Conservation (phyloP, 176 grass and related monocot genomes). For the Thinopyrum elongatum region DNA sequence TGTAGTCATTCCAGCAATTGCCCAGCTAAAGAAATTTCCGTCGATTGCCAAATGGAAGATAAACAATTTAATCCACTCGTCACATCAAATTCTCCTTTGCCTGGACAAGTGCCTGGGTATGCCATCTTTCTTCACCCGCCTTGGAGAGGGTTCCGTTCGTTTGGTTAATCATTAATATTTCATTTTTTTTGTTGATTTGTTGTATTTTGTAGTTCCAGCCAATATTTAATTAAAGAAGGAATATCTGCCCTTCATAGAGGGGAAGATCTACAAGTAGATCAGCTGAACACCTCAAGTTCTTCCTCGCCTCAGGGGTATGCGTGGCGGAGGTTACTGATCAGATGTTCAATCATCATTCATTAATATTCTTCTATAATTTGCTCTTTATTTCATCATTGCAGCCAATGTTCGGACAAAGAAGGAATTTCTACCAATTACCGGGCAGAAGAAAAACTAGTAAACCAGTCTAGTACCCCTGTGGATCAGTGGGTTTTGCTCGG, state of each 20-base stretch:
- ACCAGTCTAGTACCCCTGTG: not conserved
- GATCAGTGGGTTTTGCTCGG: conserved; percentile 36
- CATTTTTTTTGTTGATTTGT: not conserved
- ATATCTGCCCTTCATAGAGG: not conserved
- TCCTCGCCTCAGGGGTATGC: not conserved
- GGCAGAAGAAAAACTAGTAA: not conserved
- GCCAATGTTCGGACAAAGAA: conserved; percentile 13
- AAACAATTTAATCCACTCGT: not conserved
- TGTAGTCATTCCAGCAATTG: conserved; percentile 10
- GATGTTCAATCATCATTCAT: not conserved
- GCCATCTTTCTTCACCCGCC: not conserved
- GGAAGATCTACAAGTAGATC: conserved; percentile 4
- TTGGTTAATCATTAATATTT: not conserved
- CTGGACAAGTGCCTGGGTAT: not conserved
- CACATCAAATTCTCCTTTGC: not conserved
- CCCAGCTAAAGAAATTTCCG: not conserved
- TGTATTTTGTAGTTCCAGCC: conserved; percentile 5
- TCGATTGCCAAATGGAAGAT: not conserved
- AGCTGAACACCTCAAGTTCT: not conserved
- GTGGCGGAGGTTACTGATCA: not conserved
- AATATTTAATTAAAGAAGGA: conserved; percentile 3
- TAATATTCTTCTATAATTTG: conserved; percentile 3
- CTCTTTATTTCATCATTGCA: conserved; percentile 3
- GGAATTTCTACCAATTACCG: not conserved
- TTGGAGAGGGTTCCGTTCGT: not conserved